phyloP scores from a whole-genome alignment of 1,284 basidiomycete species.

The Puccinia horiana region DNA sequence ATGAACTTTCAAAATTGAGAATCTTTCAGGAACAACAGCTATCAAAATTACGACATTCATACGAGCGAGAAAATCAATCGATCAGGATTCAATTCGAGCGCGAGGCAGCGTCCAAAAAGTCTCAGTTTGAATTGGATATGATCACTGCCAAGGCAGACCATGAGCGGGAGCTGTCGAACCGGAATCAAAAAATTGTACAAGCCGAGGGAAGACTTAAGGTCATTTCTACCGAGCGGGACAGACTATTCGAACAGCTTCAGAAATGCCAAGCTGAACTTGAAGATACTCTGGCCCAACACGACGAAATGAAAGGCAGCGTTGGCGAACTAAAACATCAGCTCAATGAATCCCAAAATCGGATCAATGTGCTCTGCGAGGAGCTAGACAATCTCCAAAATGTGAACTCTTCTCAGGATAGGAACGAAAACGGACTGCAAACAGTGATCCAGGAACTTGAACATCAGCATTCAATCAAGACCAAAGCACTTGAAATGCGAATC shows the following conservation, averaged over 20 bases:
- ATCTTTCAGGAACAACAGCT: constrained; percentile 39
- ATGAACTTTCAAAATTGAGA: constrained; percentile 24
- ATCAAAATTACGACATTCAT: constrained; percentile 42
- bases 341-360: constrained; percentile 29
- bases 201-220: constrained; percentile 24
- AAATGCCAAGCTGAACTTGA: constrained; percentile 33
- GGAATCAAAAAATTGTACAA: constrained; percentile 42
- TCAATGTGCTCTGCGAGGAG: constrained; percentile 21
- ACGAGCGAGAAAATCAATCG: constrained; percentile 39
- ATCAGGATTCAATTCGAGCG: constrained; percentile 35
- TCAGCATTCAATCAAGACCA: not conserved
- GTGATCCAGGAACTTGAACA: constrained; percentile 18
- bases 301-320: constrained; percentile 33
- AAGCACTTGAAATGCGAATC: constrained; percentile 5
- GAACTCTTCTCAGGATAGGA: not conserved
- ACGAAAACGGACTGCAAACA: not conserved
- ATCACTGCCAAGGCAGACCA: constrained; percentile 43
- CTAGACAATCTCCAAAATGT: constrained; percentile 13
- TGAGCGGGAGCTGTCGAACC: constrained; percentile 33
- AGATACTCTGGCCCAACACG: constrained; percentile 14
- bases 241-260: constrained; percentile 35
- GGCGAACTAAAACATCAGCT: constrained; percentile 38
- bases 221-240: constrained; percentile 20
- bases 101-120: constrained; percentile 32
- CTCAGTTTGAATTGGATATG: constrained; percentile 31